These are phyloP conservation scores for Penicillium sp. DNA, from an alignment of 2,329 filamentous ascomycete genomes.

Conservation along the genomic window DNA sequence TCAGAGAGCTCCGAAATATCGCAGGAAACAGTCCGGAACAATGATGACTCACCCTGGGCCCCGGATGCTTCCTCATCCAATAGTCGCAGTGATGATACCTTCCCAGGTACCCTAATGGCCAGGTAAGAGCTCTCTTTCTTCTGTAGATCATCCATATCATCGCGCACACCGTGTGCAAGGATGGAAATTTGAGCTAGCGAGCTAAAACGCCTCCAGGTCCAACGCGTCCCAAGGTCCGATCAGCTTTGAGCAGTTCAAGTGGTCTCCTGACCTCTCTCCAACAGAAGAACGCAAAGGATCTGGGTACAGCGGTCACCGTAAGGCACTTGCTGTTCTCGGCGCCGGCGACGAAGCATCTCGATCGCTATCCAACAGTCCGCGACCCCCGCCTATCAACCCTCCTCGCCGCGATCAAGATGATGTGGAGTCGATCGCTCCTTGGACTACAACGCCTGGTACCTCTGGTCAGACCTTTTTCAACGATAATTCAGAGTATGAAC, in stretches of 20 bases:
- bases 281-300: slow-evolving; percentile 35
- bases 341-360: slow-evolving; percentile 26
- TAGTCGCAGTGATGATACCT: slow-evolving; percentile 26
- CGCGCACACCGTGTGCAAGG: not conserved
- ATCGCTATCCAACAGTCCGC: slow-evolving; percentile 19
- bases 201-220: slow-evolving; percentile 15
- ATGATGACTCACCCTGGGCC: slow-evolving; percentile 18
- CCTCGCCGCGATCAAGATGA: slow-evolving; percentile 18
- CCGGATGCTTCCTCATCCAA: slow-evolving; percentile 21
- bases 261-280: slow-evolving; percentile 36
- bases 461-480: slow-evolving; percentile 35
- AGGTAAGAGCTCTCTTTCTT: slow-evolving; percentile 28
- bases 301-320: slow-evolving; percentile 33
- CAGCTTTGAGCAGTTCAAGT: slow-evolving; percentile 33
- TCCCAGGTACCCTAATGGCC: slow-evolving; percentile 25
- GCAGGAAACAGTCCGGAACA: slow-evolving; percentile 38
- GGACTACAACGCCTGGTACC: slow-evolving; percentile 24
- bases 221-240: slow-evolving; percentile 22
- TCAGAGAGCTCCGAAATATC: slow-evolving; percentile 41
- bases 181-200: not conserved
- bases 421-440: slow-evolving; percentile 29
- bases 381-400: slow-evolving; percentile 20
- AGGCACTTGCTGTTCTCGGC: slow-evolving; percentile 31
- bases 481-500: slow-evolving; percentile 37
- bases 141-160: not conserved